Evolutionary conservation across 805 yeast species (phyloP), one percentile per base, ranked within the genome.

Genomic region (Schwanniomyces polymorphus): DNA sequence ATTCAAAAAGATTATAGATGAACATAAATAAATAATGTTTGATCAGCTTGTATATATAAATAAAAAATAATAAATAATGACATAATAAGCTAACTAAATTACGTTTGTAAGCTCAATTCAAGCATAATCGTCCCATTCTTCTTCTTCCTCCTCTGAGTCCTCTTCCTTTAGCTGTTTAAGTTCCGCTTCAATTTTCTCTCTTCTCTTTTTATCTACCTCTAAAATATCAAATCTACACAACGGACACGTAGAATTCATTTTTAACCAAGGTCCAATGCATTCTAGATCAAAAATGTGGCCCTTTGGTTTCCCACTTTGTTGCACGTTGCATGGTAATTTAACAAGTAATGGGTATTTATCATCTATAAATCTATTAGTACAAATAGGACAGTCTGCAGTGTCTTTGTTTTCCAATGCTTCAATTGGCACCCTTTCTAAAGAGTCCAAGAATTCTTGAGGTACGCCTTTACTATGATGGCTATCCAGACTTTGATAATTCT

Each of bases 231-330:
- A 81, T 53, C 98, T 75, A 61, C 97, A 92, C 57, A 92, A 65
- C 0, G 98, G 98, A 60, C 98, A 91, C 0, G 89, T 85, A 1
- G 79, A 70, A 55, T 86, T 82, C 43, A 82, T 71, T 52, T 81
- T 80, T 44, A 92, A 72, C 98, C 98, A 91, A 0, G 96, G 94
- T 0, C 86, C 85, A 33, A 92, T 83, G 63, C 97, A 91, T 55
- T 92, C 97, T 53, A 91, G 72, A 61, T 91, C 98, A 65, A 88
- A 91, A 37, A 76, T 76, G 64, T 91, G 98, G 31, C 72, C 76
- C 40, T 60, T 67, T 12, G 60, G 46, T 29, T 59, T 49, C 12
- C 57, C 53, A 3, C 41, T 49, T 12, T 48, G 50, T 42, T 64
- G 65, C 7, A 68, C 61, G 34, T 75, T 73, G 65, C 98, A 91